Evolutionary conservation across 208 protist species (phyloP).

Genomic region (Leishmania arabica): DNA sequence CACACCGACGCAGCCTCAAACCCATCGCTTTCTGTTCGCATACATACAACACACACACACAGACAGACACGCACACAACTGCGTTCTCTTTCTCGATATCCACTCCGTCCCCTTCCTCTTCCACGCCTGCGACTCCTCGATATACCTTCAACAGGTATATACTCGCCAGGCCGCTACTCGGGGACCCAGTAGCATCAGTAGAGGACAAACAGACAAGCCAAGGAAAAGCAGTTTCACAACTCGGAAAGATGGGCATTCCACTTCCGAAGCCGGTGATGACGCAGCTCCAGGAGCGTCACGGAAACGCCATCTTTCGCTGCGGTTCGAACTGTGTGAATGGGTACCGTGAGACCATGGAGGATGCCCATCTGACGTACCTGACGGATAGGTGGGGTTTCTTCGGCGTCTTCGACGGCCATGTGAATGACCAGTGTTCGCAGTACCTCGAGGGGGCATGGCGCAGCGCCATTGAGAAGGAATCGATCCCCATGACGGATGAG

Average conservation of each 20-base stretch:
- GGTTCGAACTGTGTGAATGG: conserved; percentile 91
- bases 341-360: conserved; percentile 92
- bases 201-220: conserved; percentile 12
- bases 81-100: not conserved
- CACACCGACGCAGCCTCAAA: not conserved
- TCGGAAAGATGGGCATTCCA: conserved; percentile 81
- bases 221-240: not conserved
- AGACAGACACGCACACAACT: not conserved
- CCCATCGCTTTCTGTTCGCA: not conserved
- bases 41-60: conserved; percentile 12
- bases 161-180: not conserved
- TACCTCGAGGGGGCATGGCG: conserved; percentile 84
- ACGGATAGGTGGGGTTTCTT: conserved; percentile 89
- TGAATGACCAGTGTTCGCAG: conserved; percentile 85
- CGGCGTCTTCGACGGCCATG: conserved; percentile 91
- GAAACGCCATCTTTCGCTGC: conserved; percentile 89
- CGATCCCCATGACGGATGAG: conserved; percentile 80
- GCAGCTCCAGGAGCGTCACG: conserved; percentile 83
- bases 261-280: conserved; percentile 92
- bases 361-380: conserved; percentile 85
- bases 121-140: not conserved
- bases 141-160: not conserved
- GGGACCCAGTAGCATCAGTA: not conserved
- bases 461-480: conserved; percentile 58
- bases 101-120: conserved; percentile 1